Evolutionary conservation across 1,284 basidiomycete species (phyloP).

Genomic region (Leucoagaricus sp.): DNA sequence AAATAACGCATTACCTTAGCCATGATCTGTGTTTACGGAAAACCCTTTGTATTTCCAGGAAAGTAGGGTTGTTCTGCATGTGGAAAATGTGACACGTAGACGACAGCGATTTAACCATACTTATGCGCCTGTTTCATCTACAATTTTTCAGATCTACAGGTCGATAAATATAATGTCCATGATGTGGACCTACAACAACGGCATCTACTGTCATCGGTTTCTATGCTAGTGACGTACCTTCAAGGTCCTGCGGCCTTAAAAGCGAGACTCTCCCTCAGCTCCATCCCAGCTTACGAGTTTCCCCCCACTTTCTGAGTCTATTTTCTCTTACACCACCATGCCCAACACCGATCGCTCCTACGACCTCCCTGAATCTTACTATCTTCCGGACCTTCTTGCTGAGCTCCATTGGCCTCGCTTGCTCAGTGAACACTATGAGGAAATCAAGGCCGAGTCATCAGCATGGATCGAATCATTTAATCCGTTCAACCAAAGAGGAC

Average conservation of each 20-base stretch:
- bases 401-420: slow-evolving; percentile 7
- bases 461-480: slow-evolving; percentile 34
- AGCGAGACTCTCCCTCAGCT: neutral
- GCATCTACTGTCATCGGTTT: neutral
- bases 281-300: neutral
- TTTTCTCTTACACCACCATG: neutral
- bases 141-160: neutral
- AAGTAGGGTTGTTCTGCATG: neutral
- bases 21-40: neutral
- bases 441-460: slow-evolving; percentile 25
- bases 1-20: neutral
- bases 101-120: neutral
- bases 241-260: neutral
- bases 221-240: neutral
- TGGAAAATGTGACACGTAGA: neutral
- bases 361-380: neutral
- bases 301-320: neutral
- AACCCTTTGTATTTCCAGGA: neutral
- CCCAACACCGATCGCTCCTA: neutral
- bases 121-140: neutral
- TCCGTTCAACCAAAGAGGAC: slow-evolving; percentile 28
- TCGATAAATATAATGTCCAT: neutral
- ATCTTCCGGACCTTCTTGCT: slow-evolving; percentile 5
- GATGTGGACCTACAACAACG: slow-evolving; percentile 10
- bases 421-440: slow-evolving; percentile 13